Percentiles rank a stretch among this genome's conserved stretches.
Conservation (phyloP, 345 rosid species). For the Limnanthes douglasii region DNA sequence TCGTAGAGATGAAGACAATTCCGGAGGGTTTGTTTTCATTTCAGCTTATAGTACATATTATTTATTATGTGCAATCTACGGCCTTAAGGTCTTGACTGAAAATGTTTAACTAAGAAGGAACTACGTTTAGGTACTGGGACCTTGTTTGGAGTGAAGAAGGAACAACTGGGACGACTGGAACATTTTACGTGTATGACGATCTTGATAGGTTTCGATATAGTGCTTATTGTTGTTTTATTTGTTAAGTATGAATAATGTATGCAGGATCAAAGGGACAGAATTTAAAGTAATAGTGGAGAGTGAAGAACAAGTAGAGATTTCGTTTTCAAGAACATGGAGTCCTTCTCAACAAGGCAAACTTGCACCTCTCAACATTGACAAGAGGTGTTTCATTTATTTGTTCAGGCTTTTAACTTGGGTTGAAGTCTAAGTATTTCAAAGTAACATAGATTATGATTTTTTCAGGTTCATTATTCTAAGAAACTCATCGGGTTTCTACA, state of each 20-base stretch:
- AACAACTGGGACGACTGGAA: slow-evolving; percentile 38
- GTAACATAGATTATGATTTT: slow-evolving; percentile 7
- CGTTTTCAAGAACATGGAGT: slow-evolving; percentile 47
- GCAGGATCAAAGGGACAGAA: slow-evolving; percentile 48
- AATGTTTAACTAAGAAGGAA: no score
- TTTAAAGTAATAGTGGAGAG: slow-evolving; percentile 42
- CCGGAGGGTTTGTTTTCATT: no score
- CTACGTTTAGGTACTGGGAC: slow-evolving; percentile 68
- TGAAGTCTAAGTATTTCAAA: background rate
- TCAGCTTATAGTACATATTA: no score
- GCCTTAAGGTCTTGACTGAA: no score
- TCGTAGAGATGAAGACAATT: slow-evolving; percentile 15
- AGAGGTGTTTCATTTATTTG: slow-evolving; percentile 20
- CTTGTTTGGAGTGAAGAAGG: slow-evolving; percentile 31
- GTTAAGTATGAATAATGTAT: background rate
- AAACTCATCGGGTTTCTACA: slow-evolving; percentile 56
- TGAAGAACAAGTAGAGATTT: slow-evolving; percentile 39
- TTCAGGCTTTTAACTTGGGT: background rate
- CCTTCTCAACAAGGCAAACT: slow-evolving; percentile 20
- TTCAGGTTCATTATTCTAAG: slow-evolving; percentile 60
- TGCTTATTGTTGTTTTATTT: background rate
- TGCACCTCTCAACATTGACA: slow-evolving; percentile 49
- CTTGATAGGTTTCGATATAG: no score
- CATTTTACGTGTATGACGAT: slow-evolving; percentile 33
- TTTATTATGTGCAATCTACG: no score